A percentile compares a stretch with the other conserved stretches of the same genome.
These are phyloP conservation scores for Poronia punctata DNA, from an alignment of 495 filamentous ascomycete species.

Conservation along the genomic window DNA sequence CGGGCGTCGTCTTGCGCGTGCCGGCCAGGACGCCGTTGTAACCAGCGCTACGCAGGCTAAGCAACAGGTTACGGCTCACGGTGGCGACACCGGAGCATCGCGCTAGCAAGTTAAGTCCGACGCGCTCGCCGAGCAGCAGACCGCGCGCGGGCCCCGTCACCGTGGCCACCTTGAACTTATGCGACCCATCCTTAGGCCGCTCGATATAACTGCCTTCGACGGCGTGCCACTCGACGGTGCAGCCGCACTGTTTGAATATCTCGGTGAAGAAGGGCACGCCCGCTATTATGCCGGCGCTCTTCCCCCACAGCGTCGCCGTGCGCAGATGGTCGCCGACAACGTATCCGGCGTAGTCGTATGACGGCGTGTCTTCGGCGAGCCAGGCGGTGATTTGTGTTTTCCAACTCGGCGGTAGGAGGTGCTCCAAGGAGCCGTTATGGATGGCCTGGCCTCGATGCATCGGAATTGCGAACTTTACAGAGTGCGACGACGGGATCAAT, in stretches of 20 bases:
- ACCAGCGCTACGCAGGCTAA: conserved; percentile 51
- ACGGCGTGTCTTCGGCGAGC: conserved; percentile 93
- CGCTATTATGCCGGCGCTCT: conserved; percentile 78
- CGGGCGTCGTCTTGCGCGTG: conserved; percentile 93
- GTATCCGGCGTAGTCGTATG: conserved; percentile 94
- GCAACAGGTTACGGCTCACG: conserved; percentile 47
- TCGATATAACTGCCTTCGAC: conserved; percentile 64
- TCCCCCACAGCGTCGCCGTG: conserved; percentile 81
- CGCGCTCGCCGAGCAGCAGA: conserved; percentile 83
- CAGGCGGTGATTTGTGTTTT: conserved; percentile 73
- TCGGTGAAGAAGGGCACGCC: conserved; percentile 95
- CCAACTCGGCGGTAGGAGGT: conserved; percentile 79
- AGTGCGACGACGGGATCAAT: no score
- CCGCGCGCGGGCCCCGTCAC: conserved; percentile 81
- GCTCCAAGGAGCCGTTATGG: conserved; percentile 64
- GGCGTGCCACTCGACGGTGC: conserved; percentile 82
- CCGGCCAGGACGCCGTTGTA: conserved; percentile 85
- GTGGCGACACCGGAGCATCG: conserved; percentile 90
- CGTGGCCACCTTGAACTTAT: conserved; percentile 60
- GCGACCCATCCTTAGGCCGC: conserved; percentile 39
- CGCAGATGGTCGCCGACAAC: conserved; percentile 77
- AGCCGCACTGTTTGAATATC: conserved; percentile 82
- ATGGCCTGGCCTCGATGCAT: conserved; percentile 33
- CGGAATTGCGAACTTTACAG: no score
- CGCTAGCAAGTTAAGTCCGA: conserved; percentile 86